These are phyloP conservation scores for Irpex sp. DNA, from an alignment of 1,284 basidiomycete species.

Conservation along the genomic window DNA sequence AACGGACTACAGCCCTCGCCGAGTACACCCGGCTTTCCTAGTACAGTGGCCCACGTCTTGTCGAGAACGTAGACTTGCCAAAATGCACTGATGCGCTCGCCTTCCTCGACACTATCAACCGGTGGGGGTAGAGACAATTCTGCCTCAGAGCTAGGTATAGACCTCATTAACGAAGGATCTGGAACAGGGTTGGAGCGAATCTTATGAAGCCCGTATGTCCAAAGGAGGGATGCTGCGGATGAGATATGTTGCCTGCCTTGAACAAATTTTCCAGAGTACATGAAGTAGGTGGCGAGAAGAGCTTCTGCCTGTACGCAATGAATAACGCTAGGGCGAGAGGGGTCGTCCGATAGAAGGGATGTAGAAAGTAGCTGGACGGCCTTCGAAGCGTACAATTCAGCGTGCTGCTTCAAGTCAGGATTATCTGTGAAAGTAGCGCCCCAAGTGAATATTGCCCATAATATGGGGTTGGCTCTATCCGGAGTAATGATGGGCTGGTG, in stretches of 20 bases:
- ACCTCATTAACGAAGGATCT: constrained; percentile 11
- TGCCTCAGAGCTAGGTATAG: constrained; percentile 2
- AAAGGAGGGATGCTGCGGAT: constrained; percentile 32
- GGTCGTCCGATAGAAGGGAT: not conserved
- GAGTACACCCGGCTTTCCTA: constrained; percentile 43
- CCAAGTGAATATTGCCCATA: constrained; percentile 26
- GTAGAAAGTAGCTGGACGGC: not conserved
- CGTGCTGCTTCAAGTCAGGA: constrained; percentile 16
- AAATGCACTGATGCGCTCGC: constrained; percentile 60
- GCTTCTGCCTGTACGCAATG: constrained; percentile 42
- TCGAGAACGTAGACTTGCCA: constrained; percentile 70
- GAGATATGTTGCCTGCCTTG: constrained; percentile 40
- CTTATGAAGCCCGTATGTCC: constrained; percentile 32
- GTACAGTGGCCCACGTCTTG: constrained; percentile 54
- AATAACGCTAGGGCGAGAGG: constrained; percentile 22
- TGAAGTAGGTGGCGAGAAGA: constrained; percentile 50
- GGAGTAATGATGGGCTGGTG: constrained; percentile 13
- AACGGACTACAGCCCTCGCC: constrained; percentile 32
- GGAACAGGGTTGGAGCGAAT: constrained; percentile 16
- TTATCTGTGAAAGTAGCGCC: constrained; percentile 20
- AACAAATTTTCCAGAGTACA: constrained; percentile 33
- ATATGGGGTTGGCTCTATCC: constrained; percentile 15
- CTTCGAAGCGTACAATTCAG: constrained; percentile 19
- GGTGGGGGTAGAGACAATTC: constrained; percentile 26
- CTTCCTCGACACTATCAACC: constrained; percentile 41